Evolutionary conservation across 805 yeast genomes (phyloP).

Genomic region (Candida sanyiensis): DNA sequence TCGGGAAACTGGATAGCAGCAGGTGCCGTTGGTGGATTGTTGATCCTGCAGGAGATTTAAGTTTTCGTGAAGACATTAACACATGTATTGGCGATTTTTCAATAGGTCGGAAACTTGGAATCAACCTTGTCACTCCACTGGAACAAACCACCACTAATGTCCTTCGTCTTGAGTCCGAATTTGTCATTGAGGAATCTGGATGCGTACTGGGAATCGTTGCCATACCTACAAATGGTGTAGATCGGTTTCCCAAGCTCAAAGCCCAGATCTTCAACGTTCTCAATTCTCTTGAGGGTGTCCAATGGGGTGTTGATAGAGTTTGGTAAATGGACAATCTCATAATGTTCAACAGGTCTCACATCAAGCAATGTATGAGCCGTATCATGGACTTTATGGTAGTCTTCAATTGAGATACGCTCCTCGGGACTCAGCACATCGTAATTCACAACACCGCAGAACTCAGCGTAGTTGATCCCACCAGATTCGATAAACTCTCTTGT

Average conservation of each 20-base stretch:
- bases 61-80: too few relatives aligned
- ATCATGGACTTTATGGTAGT: conserved; percentile 22
- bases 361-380: conserved; percentile 46
- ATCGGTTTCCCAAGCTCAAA: conserved; percentile 34
- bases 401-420: conserved; percentile 44
- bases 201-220: conserved; percentile 87
- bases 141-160: conserved; percentile 73
- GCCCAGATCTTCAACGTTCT: conserved; percentile 23
- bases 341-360: conserved; percentile 80
- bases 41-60: conserved; percentile 28
- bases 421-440: conserved; percentile 39
- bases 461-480: conserved; percentile 53
- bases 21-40: conserved; percentile 44
- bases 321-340: conserved; percentile 54
- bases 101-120: conserved; percentile 57
- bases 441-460: conserved; percentile 64
- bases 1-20: conserved; percentile 48
- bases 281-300: conserved; percentile 36
- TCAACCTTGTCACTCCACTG: conserved; percentile 64
- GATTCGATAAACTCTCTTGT: conserved; percentile 40
- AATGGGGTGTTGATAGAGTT: conserved; percentile 60
- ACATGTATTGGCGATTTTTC: too few relatives aligned
- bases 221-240: conserved; percentile 74
- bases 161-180: conserved; percentile 48
- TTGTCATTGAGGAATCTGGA: conserved; percentile 48